Evolutionary conservation across 202 grass and related monocot genomes (phyloP).

Genomic region (Sporobolus alterniflorus): DNA sequence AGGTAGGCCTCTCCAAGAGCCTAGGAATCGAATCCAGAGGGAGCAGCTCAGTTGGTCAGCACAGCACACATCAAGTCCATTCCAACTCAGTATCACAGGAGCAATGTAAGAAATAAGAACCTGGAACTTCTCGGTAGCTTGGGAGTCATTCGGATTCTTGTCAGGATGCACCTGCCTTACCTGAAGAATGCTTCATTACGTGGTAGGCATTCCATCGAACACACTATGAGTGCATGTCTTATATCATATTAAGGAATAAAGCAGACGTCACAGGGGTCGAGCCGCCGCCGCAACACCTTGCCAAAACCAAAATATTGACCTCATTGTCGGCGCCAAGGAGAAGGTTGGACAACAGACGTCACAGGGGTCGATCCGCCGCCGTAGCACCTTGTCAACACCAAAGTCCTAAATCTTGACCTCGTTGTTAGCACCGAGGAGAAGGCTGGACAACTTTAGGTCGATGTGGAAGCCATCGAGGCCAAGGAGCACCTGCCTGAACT

Average conservation of each 20-base stretch:
- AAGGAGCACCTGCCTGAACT: conserved; percentile 62
- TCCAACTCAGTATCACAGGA: not conserved
- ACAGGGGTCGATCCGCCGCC: conserved; percentile 74
- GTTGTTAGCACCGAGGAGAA: conserved; percentile 55
- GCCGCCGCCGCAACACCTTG: conserved; percentile 69
- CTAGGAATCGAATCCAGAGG: conserved; percentile 37
- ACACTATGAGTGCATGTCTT: no score
- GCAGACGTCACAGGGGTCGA: conserved; percentile 90
- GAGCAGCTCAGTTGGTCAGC: conserved; percentile 22
- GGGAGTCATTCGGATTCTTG: conserved; percentile 86
- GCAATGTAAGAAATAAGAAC: conserved; percentile 26
- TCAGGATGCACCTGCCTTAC: conserved; percentile 95
- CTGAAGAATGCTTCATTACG: conserved; percentile 61
- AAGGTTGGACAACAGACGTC: conserved; percentile 71
- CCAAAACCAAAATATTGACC: conserved; percentile 82
- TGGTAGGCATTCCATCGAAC: no score
- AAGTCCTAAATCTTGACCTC: conserved; percentile 89
- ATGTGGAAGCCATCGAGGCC: conserved; percentile 70
- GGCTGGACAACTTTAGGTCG: conserved; percentile 81
- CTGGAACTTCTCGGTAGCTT: conserved; percentile 93
- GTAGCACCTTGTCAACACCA: conserved; percentile 80
- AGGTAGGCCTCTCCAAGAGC: conserved; percentile 97
- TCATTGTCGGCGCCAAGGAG: conserved; percentile 58
- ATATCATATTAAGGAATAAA: no score
- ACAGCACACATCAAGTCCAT: not conserved